Base-by-base conservation (phyloP, 2,329 filamentous ascomycete genomes). In the Dissoconium aciculare region DNA sequence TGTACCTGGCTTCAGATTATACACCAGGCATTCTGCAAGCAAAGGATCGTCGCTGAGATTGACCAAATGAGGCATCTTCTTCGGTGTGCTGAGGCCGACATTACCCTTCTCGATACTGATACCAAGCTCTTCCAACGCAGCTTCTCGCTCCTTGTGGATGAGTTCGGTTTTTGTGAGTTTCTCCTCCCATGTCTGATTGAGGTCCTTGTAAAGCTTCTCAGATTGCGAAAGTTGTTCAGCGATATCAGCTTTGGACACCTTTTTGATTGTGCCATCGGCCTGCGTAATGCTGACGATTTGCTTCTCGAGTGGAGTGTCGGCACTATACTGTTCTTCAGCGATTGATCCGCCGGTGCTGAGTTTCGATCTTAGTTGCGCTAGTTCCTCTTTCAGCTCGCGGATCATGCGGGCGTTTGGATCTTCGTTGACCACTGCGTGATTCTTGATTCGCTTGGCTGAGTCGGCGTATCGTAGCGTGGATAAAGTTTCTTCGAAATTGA, bases 91-190 rank as follows among this genome's bases (percentile, higher is more conserved):
- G 38, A 98, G 63, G 10, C 89, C 89, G 38, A 98, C 77, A 50
- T 94, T 94, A 5, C 89, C 89, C 56, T 98, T 98, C 53, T 98
- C 89, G 43, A 98, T 98, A 56, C 85, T 95, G 58, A 98, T 95
- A 42, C 89, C 89, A 26, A 98, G 69, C 54, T 98, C 89, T 60
- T 98, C 89, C 27, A 98, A 63, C 6, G 89, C 89, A 28, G 84
- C 74, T 57, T 98, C 89, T 43, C 89, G 75, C 57, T 98, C 89
- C 53, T 93, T 94, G 63, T 98, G 89, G 33, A 98, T 95, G 45
- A 87, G 75, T 54, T 98, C 89, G 0, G 89, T 98, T 60, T 91
- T 94, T 41, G 74, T 69, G 38, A 98, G 62, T 57, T 95, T 95
- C 59, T 98, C 73, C 59, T 98, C 89, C 89, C 89, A 98, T 0